Evolutionary conservation across 2,329 filamentous ascomycete genomes (phyloP).

Genomic region (Daldinia sp.): DNA sequence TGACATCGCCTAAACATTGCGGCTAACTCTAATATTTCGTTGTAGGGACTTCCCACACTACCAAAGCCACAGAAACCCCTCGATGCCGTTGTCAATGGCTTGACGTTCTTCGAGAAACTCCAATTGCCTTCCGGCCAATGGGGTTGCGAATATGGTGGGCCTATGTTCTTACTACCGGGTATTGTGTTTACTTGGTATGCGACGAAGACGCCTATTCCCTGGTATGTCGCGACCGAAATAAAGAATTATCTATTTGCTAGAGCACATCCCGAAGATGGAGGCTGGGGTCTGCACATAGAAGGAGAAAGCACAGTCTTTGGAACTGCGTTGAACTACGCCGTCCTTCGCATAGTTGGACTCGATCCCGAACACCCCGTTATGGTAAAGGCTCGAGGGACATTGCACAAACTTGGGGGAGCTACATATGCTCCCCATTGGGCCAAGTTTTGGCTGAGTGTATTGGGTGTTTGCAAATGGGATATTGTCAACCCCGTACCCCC

Average conservation of each 20-base stretch:
- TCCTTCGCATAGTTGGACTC: conserved; percentile 83
- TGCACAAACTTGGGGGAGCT: conserved; percentile 89
- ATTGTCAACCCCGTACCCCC: conserved; percentile 94
- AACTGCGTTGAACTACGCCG: conserved; percentile 87
- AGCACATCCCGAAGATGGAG: conserved; percentile 88
- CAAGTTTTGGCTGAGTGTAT: conserved; percentile 93
- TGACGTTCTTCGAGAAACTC: conserved; percentile 89
- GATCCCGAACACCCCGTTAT: conserved; percentile 86
- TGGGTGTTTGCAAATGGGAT: conserved; percentile 89
- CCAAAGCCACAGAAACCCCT: conserved; percentile 78
- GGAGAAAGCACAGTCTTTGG: conserved; percentile 93
- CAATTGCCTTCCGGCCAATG: conserved; percentile 92
- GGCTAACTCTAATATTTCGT: conserved; percentile 25
- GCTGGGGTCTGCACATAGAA: conserved; percentile 97
- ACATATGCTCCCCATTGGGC: conserved; percentile 90
- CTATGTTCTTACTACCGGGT: conserved; percentile 93
- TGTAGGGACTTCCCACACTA: conserved; percentile 79
- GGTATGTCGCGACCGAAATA: conserved; percentile 85
- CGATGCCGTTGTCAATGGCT: conserved; percentile 82
- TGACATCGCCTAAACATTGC: neutral
- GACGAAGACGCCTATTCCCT: conserved; percentile 87
- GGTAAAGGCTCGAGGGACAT: conserved; percentile 82
- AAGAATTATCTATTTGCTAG: conserved; percentile 91
- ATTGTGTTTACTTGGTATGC: conserved; percentile 88
- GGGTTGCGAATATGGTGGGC: conserved; percentile 97